Percentiles rank a stretch among this genome's conserved stretches.
phyloP scores from a whole-genome alignment of 2,329 filamentous ascomycete species.

The Ascochyta lentis region DNA sequence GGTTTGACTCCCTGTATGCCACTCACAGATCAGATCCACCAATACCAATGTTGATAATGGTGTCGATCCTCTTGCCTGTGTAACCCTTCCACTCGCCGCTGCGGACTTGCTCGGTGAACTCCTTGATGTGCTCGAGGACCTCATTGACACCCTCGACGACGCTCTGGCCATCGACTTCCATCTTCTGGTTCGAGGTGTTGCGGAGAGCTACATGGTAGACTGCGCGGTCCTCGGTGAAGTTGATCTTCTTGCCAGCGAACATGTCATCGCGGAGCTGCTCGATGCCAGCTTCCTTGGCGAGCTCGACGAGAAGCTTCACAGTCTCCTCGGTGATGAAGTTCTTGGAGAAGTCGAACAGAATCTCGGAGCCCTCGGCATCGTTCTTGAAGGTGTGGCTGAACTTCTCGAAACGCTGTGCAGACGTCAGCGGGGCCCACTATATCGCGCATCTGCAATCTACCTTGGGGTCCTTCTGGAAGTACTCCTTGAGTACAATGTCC shows the following conservation, averaged over 20 bases:
- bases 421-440: slow-evolving; percentile 14
- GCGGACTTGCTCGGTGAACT: slow-evolving; percentile 93
- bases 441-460: slow-evolving; percentile 5
- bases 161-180: slow-evolving; percentile 87
- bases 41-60: slow-evolving; percentile 96
- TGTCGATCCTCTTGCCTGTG: slow-evolving; percentile 96
- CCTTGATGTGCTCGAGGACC: slow-evolving; percentile 96
- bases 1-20: too few relatives aligned
- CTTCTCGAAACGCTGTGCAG: slow-evolving; percentile 77
- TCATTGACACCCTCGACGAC: slow-evolving; percentile 93
- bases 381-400: slow-evolving; percentile 87
- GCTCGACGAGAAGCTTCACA: slow-evolving; percentile 81
- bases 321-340: slow-evolving; percentile 97
- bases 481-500: slow-evolving; percentile 90
- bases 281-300: slow-evolving; percentile 88
- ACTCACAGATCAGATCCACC: slow-evolving; percentile 96
- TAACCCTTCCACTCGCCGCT: slow-evolving; percentile 97
- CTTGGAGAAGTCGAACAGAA: slow-evolving; percentile 98
- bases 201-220: slow-evolving; percentile 95
- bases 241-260: slow-evolving; percentile 98
- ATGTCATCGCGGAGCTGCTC: slow-evolving; percentile 96
- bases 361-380: slow-evolving; percentile 78
- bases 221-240: slow-evolving; percentile 96
- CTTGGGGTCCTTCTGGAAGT: slow-evolving; percentile 82
- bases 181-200: slow-evolving; percentile 82